Evolutionary conservation across 2,329 filamentous ascomycete species (phyloP).

Genomic region (Colletotrichum chlorophyti): DNA sequence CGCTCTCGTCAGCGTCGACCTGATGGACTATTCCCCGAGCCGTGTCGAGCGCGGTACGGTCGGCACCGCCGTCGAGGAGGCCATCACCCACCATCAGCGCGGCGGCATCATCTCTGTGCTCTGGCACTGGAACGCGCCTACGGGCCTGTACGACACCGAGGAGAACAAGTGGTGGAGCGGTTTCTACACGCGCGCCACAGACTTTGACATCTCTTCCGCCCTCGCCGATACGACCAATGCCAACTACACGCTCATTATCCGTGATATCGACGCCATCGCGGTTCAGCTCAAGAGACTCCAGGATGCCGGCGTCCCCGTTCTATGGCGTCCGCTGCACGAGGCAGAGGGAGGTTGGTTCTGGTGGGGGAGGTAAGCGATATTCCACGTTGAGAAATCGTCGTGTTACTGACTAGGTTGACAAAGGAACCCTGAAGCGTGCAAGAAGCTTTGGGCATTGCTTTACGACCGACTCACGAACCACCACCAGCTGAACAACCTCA

Average conservation of each 20-base stretch:
- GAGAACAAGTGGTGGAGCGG: conserved; percentile 54
- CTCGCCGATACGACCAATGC: conserved; percentile 48
- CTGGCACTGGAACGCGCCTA: conserved; percentile 57
- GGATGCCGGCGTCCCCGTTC: conserved; percentile 49
- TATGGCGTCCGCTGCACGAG: conserved; percentile 57
- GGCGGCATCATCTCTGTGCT: conserved; percentile 54
- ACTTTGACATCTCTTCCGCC: conserved; percentile 52
- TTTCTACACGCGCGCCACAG: conserved; percentile 57
- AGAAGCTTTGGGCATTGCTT: conserved; percentile 50
- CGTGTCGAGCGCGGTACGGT: conserved; percentile 49
- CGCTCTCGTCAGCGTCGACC: conserved; percentile 51
- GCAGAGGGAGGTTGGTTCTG: conserved; percentile 60
- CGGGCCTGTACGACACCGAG: conserved; percentile 52
- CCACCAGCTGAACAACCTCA: conserved; percentile 52
- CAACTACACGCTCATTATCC: conserved; percentile 54
- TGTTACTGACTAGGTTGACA: no score
- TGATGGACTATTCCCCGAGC: conserved; percentile 57
- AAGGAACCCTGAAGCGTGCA: conserved; percentile 49
- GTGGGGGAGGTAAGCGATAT: conserved; percentile 59
- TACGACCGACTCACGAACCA: conserved; percentile 51
- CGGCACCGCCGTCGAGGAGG: conserved; percentile 51
- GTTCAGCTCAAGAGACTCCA: conserved; percentile 51
- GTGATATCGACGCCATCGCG: conserved; percentile 55
- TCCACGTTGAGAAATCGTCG: no score
- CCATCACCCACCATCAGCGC: conserved; percentile 47